Evolutionary conservation across 306 rosid genomes (phyloP), one percentile per base, ranked within the genome.

Genomic region (Trichosanthes cucumerina): DNA sequence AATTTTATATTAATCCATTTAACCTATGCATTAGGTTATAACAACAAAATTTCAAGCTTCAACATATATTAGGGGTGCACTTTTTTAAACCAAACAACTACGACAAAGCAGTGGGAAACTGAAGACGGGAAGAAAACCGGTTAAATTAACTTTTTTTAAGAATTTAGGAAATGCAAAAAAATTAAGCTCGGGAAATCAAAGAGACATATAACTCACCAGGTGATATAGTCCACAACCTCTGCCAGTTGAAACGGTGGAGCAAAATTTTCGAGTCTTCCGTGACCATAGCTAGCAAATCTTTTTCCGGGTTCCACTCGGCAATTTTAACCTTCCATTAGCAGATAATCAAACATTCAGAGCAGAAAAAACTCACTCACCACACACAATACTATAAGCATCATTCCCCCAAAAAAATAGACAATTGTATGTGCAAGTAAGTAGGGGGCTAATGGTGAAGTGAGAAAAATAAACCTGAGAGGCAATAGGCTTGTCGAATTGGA

Each of bases 231-330:
- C 98, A 92, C 79, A 94, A 79, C 43, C 97, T 91, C 88, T 92
- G 98, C 98, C 98, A 92, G 78, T 94, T 94, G 85, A 94, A 94
- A 60, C 98, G 98, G 85, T 94, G 98, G 19, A 94, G 93, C 89
- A 88, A 76, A 83, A 94, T 86, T 89, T 91, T 90, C 54, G 96
- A 94, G 84, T 94, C 98, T 62, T 92, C 92, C 0, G 96, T 88
- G 50, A 89, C 97, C 96, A 94, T 91, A 24, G 98, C 98, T n/a
- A 94, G 93, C 82, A 94, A 90, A 74, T 94, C 98, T 84, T 94
- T 94, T 86, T 94, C 98, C 0, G 97, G 98, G 79, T 94, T 94
- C 98, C 98, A 94, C 73, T 92, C 98, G n/a, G 98, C 93, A 50
- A 94, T 87, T 82, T 84, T 87, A 64, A 89, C 33, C 97, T 73